Evolutionary conservation across 495 filamentous ascomycete species (phyloP), one percentile per base, ranked within the genome.

Genomic region (Astrothelium subdiscretum): DNA sequence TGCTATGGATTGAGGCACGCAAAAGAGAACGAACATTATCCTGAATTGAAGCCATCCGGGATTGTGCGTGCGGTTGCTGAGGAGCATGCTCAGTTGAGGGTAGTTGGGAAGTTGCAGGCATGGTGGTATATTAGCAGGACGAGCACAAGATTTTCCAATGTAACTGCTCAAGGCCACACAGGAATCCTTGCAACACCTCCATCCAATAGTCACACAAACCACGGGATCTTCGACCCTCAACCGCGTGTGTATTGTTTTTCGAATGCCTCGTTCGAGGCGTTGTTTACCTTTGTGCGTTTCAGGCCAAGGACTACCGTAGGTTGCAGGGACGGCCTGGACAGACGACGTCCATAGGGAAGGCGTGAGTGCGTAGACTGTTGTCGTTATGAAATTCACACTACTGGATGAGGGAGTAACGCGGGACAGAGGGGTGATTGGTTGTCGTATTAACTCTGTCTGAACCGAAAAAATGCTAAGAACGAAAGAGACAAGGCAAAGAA

Each of bases 261-360:
- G 5, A 29, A 8, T 29, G 6, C 20, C 15, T 54, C 20, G 13
- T 26, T 15, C 8, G 29, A 20, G 48, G 48, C 24, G 48, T 26
- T 54, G 48, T 54, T 54, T 54, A 54, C 24, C 5, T 54, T 54
- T 54, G 48, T 24, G 48, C 48, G 48, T 54, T 54, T 54, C 24
- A 27, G 48, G 12, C 22, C 10, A 54, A 54, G 24, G 6, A 15
- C 48, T 54, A 54, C 24, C 6, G 24, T 29, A 15, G 24, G 48
- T 29, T 24, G 48, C 48, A 54, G 48, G 0, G 24, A 54, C 24
- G 24, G 24, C 48, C 48, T 20, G 20, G 22, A 20, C 5, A 29
- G 8, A 54, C 0, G 22, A 8, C 48, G 4, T 54, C 48, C 48
- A 54, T 54, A 54, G 24, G 48, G 48, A 54, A 54, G 24, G 48